phyloP scores from a whole-genome alignment of 805 yeast genomes.

The Wilhelminamyces savonicus region DNA sequence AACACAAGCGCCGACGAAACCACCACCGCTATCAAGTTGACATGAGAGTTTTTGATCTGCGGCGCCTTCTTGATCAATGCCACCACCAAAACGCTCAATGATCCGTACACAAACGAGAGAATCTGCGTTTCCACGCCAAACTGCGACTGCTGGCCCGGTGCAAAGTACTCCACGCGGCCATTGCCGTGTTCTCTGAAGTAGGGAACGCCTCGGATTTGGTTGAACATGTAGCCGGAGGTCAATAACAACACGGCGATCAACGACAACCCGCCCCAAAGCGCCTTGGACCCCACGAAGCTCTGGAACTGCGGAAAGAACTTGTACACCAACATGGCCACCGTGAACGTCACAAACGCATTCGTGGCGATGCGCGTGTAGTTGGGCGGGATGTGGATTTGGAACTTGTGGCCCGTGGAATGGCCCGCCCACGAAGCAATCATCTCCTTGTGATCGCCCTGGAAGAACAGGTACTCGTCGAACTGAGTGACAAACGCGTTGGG shows the following conservation, averaged over 20 bases:
- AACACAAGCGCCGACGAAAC: constrained; percentile 41
- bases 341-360: constrained; percentile 28
- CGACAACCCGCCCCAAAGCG: constrained; percentile 68
- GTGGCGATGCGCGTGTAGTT: constrained; percentile 35
- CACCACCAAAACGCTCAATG: constrained; percentile 55
- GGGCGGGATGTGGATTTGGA: constrained; percentile 33
- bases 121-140: constrained; percentile 87
- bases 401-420: constrained; percentile 24
- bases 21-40: constrained; percentile 44
- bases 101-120: constrained; percentile 65
- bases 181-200: constrained; percentile 44
- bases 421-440: constrained; percentile 32
- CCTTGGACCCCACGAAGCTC: constrained; percentile 41
- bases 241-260: constrained; percentile 64
- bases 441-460: constrained; percentile 36
- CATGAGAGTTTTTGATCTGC: constrained; percentile 33
- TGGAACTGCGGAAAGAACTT: constrained; percentile 26
- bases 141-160: constrained; percentile 67
- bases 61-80: constrained; percentile 56
- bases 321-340: constrained; percentile 17
- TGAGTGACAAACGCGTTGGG: constrained; percentile 21
- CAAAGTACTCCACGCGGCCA: constrained; percentile 32
- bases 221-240: constrained; percentile 90
- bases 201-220: constrained; percentile 70
- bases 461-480: constrained; percentile 39